phyloP scores from a whole-genome alignment of 1,284 basidiomycete genomes.

The Melampsora abietis-canadensis region DNA sequence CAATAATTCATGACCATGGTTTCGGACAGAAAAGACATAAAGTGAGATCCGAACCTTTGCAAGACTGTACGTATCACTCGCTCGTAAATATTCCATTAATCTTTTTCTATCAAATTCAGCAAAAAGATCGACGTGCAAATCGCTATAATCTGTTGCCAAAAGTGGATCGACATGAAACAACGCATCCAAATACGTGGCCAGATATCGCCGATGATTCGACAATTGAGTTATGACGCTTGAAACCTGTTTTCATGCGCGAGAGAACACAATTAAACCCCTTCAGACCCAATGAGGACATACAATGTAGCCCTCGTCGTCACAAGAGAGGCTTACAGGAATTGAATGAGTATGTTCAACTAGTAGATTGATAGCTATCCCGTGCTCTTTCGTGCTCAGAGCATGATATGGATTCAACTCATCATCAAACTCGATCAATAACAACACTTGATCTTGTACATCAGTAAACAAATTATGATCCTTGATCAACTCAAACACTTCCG shows the following conservation, averaged over 20 bases:
- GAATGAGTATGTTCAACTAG: slow-evolving; percentile 93
- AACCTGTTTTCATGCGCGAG: slow-evolving; percentile 59
- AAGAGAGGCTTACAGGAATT: slow-evolving; percentile 68
- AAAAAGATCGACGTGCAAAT: slow-evolving; percentile 84
- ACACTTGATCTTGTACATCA: slow-evolving; percentile 86
- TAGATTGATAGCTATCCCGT: slow-evolving; percentile 71
- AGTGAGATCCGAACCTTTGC: slow-evolving; percentile 62
- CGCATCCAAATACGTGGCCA: slow-evolving; percentile 90
- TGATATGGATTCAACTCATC: slow-evolving; percentile 68
- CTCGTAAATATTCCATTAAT: slow-evolving; percentile 84
- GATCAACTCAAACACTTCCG: slow-evolving; percentile 92
- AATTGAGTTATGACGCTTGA: slow-evolving; percentile 83
- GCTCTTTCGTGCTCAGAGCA: slow-evolving; percentile 45
- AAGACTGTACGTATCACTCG: slow-evolving; percentile 85
- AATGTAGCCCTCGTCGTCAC: not conserved
- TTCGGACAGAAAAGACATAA: slow-evolving; percentile 20
- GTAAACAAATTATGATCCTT: slow-evolving; percentile 90
- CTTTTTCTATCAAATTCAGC: slow-evolving; percentile 76
- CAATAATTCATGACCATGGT: not conserved
- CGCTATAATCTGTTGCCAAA: slow-evolving; percentile 73
- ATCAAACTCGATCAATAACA: slow-evolving; percentile 90
- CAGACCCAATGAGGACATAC: not conserved
- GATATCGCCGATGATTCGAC: slow-evolving; percentile 69
- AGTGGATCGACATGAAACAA: slow-evolving; percentile 82
- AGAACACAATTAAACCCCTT: slow-evolving; percentile 18